phyloP scores from a whole-genome alignment of 1,139 yeast genomes.

The Debaryomycetaceae sp. region DNA sequence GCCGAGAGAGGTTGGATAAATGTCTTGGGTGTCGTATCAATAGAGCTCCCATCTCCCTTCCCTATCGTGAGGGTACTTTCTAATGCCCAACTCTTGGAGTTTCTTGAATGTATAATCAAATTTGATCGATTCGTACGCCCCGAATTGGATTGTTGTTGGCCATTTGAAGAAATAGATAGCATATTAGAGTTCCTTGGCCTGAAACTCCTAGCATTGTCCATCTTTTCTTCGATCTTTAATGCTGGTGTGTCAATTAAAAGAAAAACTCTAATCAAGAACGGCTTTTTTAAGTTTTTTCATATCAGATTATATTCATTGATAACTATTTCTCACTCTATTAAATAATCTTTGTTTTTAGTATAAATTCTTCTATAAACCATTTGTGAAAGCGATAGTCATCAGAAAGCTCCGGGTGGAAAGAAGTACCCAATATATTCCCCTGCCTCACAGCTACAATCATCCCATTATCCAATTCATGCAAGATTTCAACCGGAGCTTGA shows the following conservation, averaged over 20 bases:
- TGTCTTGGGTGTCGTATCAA: not conserved
- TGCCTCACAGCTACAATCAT: constrained; percentile 72
- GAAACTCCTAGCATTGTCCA: constrained; percentile 31
- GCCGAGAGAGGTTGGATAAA: not conserved
- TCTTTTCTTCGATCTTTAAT: constrained; percentile 5
- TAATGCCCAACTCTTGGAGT: constrained; percentile 1
- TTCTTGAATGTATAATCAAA: constrained; percentile 15
- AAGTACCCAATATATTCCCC: constrained; percentile 65
- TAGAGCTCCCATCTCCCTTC: not conserved
- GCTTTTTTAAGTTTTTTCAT: not conserved
- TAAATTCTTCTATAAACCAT: constrained; percentile 66
- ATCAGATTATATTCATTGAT: not conserved
- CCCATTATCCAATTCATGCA: constrained; percentile 37
- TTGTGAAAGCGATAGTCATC: constrained; percentile 60
- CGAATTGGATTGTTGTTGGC: not conserved
- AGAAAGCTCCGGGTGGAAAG: constrained; percentile 79
- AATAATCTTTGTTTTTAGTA: constrained; percentile 15
- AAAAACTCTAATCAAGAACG: not conserved
- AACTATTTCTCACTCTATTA: too few relatives aligned
- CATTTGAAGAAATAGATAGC: not conserved
- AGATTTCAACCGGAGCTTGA: constrained; percentile 35
- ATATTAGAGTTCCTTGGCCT: constrained; percentile 8
- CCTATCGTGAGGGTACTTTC: constrained; percentile 11
- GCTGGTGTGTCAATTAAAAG: not conserved
- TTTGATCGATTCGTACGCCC: constrained; percentile 23